A percentile compares a stretch with the other conserved stretches of the same genome.
These are phyloP conservation scores for Aspergillus oerlinghausenensis DNA, from an alignment of 2,329 filamentous ascomycete species.

Conservation along the genomic window DNA sequence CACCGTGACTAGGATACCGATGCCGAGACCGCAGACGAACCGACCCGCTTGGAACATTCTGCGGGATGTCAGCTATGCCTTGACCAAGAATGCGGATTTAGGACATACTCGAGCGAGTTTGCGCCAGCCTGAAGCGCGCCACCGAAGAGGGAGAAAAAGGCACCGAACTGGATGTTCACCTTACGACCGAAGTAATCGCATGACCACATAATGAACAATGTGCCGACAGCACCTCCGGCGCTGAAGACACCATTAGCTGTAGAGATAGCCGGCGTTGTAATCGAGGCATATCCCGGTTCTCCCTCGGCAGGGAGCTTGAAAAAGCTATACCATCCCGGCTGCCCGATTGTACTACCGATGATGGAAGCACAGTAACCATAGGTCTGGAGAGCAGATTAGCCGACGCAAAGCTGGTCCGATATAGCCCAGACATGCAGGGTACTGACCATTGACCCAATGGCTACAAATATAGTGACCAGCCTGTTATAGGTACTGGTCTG, in stretches of 20 bases:
- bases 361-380: slow-evolving; percentile 51
- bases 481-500: slow-evolving; percentile 37
- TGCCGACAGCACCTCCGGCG: slow-evolving; percentile 46
- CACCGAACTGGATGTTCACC: slow-evolving; percentile 45
- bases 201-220: slow-evolving; percentile 49
- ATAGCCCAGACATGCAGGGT: neutral
- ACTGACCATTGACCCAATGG: slow-evolving; percentile 38
- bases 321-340: slow-evolving; percentile 50
- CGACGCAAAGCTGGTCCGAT: neutral
- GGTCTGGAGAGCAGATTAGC: slow-evolving; percentile 31
- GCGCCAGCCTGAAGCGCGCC: slow-evolving; percentile 46
- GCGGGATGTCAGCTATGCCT: slow-evolving; percentile 1
- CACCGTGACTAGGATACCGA: slow-evolving; percentile 42
- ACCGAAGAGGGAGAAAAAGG: slow-evolving; percentile 42
- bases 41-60: slow-evolving; percentile 45
- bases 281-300: slow-evolving; percentile 43
- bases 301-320: slow-evolving; percentile 45
- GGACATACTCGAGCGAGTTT: slow-evolving; percentile 38
- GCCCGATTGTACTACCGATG: slow-evolving; percentile 50
- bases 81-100: neutral
- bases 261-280: slow-evolving; percentile 45
- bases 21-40: slow-evolving; percentile 40
- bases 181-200: slow-evolving; percentile 43
- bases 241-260: slow-evolving; percentile 49
- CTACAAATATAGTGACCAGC: slow-evolving; percentile 37